A percentile compares a stretch with the other conserved stretches of the same genome.
These are phyloP conservation scores for Annulohypoxylon bovei DNA, from an alignment of 495 filamentous ascomycete species.

Conservation along the genomic window DNA sequence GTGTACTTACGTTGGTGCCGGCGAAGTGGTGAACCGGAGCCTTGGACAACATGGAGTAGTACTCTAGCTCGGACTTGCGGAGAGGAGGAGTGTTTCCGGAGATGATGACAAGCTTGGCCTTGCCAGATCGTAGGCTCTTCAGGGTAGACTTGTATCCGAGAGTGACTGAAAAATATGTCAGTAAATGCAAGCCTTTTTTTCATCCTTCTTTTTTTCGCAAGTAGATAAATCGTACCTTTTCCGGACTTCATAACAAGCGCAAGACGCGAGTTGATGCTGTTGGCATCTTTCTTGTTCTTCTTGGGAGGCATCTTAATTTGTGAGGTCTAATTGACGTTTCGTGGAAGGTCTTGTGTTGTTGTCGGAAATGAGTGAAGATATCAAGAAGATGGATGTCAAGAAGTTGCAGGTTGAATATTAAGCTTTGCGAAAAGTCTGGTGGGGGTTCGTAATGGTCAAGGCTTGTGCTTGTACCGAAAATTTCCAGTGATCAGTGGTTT, in stretches of 20 bases:
- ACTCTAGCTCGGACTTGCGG: conserved; percentile 92
- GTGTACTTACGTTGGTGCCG: conserved; percentile 91
- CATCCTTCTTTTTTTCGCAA: not conserved
- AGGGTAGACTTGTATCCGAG: conserved; percentile 96
- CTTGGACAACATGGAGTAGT: conserved; percentile 92
- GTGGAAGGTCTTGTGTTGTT: conserved; percentile 37
- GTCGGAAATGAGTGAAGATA: conserved; percentile 31
- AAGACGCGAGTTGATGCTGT: conserved; percentile 70
- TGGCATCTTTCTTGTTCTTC: conserved; percentile 91
- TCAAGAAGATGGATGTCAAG: conserved; percentile 23
- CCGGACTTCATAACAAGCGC: conserved; percentile 97
- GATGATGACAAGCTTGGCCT: conserved; percentile 80
- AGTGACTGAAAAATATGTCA: conserved; percentile 63
- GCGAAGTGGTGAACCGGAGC: conserved; percentile 93
- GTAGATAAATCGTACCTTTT: conserved; percentile 67
- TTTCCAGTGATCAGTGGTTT: conserved; percentile 34
- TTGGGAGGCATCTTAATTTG: conserved; percentile 81
- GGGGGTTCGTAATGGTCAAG: too few relatives aligned
- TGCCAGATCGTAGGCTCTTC: conserved; percentile 90
- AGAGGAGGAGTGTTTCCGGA: conserved; percentile 96
- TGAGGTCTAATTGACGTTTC: conserved; percentile 33
- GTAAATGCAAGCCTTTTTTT: conserved; percentile 13
- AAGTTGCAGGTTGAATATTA: conserved; percentile 12
- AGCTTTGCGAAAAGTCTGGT: conserved; percentile 23
- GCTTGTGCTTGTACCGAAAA: conserved; percentile 19